Evolutionary conservation across 345 rosid species (phyloP), one percentile per base, ranked within the genome.

Genomic region (Pseudoturritis turrita): DNA sequence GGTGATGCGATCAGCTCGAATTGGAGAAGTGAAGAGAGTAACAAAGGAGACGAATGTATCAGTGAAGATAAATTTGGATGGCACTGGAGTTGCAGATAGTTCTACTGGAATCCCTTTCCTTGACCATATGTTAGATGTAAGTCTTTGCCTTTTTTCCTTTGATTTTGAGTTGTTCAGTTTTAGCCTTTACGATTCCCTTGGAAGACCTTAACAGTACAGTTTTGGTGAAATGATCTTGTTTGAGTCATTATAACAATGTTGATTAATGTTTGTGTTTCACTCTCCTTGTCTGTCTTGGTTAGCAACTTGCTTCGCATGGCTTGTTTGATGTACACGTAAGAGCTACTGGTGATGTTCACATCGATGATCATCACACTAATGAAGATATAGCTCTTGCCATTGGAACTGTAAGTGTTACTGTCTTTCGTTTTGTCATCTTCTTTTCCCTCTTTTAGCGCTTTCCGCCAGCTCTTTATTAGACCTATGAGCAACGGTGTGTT

Each of bases 221-320:
- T 60, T 40, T 2, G 4, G 1, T 40, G 35, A 26, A 61, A 41
- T 2, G 51, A n/a, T 43, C 37, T 37, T 37, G 46, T 59, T 13
- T 58, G 46, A 12, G 5, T 28, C 22, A 28, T n/a, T 26, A 26
- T 7, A 26, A 7, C 21, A 21, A n/a, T 61, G 11, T 17, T 46
- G 69, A 21, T 13, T 31, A 4, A 19, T 46, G 55, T 46, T 64
- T 31, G 13, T 63, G 29, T 63, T 46, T 25, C 14, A 6, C 21
- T 33, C 11, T 26, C 14, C 47, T 62, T 55, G 61, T 54, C 25
- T 25, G 3, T 52, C 61, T 55, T 10, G 52, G n/a, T 68, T 21
- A 95, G 99, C 99, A 95, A 95, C 84, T 91, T 75, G 91, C 98
- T 63, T 91, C 96, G 17, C 99, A 91, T 73, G 99, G 97, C 18